Evolutionary conservation across 768 basidiomycete genomes (phyloP).

Genomic region (Neoboletus magnificus): DNA sequence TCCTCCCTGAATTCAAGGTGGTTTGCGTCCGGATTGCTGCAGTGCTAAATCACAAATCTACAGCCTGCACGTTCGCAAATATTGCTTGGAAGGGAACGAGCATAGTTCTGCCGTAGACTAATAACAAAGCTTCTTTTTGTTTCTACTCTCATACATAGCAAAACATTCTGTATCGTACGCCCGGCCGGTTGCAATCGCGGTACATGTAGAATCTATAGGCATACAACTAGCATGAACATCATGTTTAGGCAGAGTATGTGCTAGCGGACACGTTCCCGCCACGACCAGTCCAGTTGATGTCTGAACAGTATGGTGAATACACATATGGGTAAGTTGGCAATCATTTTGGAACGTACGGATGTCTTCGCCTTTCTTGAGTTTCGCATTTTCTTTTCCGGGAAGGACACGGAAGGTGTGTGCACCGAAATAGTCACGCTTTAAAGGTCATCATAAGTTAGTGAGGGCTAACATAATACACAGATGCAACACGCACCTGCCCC

Average conservation of each 20-base stretch:
- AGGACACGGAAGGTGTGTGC: slow-evolving; percentile 97
- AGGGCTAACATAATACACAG: neutral
- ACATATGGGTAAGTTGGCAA: neutral
- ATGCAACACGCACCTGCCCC: slow-evolving; percentile 60
- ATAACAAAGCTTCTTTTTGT: slow-evolving; percentile 5
- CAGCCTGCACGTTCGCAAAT: neutral
- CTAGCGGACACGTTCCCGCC: slow-evolving; percentile 92
- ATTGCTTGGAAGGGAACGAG: neutral
- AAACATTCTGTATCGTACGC: slow-evolving; percentile 15
- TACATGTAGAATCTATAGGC: slow-evolving; percentile 16
- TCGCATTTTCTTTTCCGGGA: slow-evolving; percentile 86
- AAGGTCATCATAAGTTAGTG: slow-evolving; percentile 4
- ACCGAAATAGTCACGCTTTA: slow-evolving; percentile 95
- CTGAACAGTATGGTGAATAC: slow-evolving; percentile 36
- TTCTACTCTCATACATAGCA: slow-evolving; percentile 11
- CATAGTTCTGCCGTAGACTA: neutral
- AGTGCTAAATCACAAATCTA: neutral
- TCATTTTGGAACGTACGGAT: slow-evolving; percentile 66
- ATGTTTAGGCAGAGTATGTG: slow-evolving; percentile 66
- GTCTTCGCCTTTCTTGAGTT: slow-evolving; percentile 75
- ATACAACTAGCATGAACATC: slow-evolving; percentile 2
- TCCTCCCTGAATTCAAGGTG: too few species aligned
- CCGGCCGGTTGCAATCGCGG: slow-evolving; percentile 11
- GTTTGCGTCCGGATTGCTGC: neutral
- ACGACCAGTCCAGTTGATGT: slow-evolving; percentile 98